Evolutionary conservation across 2,329 filamentous ascomycete genomes (phyloP).

Genomic region (Cryphonectria carpinicola): DNA sequence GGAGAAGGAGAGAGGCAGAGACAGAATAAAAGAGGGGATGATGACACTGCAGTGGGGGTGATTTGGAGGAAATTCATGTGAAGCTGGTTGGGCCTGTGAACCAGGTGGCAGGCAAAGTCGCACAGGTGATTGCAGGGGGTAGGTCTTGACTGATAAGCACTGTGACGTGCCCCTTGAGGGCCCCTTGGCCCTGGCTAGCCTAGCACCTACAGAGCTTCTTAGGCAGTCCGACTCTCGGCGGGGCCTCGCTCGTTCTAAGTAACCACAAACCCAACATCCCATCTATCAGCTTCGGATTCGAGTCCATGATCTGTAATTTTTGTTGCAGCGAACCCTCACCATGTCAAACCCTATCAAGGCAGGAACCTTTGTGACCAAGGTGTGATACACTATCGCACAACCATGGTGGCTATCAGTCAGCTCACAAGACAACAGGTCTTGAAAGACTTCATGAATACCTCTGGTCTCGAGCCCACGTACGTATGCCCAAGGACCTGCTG

Average conservation of each 20-base stretch:
- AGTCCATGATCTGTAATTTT: conserved; percentile 2
- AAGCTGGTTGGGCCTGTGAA: background rate
- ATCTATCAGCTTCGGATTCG: background rate
- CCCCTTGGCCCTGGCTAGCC: background rate
- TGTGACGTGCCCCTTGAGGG: background rate
- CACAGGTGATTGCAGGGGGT: conserved; percentile 10
- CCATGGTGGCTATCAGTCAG: background rate
- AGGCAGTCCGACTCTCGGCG: background rate
- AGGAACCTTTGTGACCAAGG: conserved; percentile 15
- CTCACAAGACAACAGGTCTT: conserved; percentile 62
- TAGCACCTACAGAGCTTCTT: background rate
- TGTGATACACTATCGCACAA: background rate
- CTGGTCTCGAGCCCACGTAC: conserved; percentile 86
- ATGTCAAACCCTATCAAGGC: conserved; percentile 17
- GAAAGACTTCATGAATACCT: conserved; percentile 83
- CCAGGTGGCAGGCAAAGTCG: background rate
- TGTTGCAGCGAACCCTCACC: background rate
- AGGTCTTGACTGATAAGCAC: conserved; percentile 4
- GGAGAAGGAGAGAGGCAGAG: background rate
- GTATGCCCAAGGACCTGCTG: conserved; percentile 29
- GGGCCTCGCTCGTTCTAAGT: background rate
- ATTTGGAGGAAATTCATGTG: background rate
- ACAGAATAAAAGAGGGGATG: background rate
- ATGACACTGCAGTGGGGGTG: background rate
- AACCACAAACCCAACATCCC: background rate